Base-by-base conservation (phyloP, 2,329 filamentous ascomycete species). In the Dryadomyces quercivorus region DNA sequence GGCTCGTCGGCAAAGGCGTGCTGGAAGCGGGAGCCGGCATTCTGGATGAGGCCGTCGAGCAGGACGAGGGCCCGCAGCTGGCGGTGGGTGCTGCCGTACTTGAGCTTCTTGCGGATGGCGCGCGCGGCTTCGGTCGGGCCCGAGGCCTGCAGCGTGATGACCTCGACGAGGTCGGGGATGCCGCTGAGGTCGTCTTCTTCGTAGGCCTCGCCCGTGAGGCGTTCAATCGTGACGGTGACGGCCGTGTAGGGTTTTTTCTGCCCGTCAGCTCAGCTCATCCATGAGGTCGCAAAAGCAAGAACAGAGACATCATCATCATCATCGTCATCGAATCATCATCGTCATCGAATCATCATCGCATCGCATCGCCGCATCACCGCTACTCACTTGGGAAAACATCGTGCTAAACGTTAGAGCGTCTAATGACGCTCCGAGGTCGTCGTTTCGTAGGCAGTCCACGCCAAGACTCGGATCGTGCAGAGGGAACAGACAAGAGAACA, bases 31-130 rank as follows among this genome's bases (percentile, higher is more conserved):
- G 85, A 77, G 1, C 92, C 92, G 2, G 90, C 91, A 71, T 98
- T 98, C 65, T 96, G 88, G 57, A 98, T 93, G 43, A 98, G 76
- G 45, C 88, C 91, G 66, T 98, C 93, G 2, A 98, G 79, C 51
- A 98, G 84, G 12, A 86, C 85, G 21, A 98, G 78, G 40, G 93
- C 87, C 57, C 93, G 82, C 38, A 97, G 77, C 69, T 98, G 93
- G 51, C 90, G 85, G 69, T 97, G 92, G n/a, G 88, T 77, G 64
- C 83, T 95, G 62, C 93, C 93, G 70, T 98, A 97, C 73, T 98
- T 98, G 77, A 98, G 81, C 75, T 97, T 97, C 80, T 98, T 98
- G 57, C 93, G 83, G 62, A 98, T 80, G 50, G 93, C 91, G 65
- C 93, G 82, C 53, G 92, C 89, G 56, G 91, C 91, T 73, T 98